Evolutionary conservation across 345 rosid genomes (phyloP).

Genomic region (Firmiana major): DNA sequence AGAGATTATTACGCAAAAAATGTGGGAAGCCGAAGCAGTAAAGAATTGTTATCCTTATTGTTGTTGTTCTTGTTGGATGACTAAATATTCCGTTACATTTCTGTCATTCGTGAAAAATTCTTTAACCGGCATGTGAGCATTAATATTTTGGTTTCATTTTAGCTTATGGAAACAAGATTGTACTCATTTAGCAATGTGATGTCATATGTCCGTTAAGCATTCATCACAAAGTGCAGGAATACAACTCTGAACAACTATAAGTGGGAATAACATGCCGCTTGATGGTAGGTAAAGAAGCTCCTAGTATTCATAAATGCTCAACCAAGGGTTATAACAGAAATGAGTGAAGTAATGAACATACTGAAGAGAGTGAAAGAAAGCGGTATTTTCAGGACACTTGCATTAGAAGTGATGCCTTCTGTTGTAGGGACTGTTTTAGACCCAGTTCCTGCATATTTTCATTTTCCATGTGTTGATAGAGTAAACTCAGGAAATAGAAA

Average conservation of each 20-base stretch:
- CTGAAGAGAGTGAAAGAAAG: slow-evolving; percentile 12
- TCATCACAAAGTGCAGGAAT: neutral
- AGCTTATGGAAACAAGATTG: neutral
- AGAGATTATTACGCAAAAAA: neutral
- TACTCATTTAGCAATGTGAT: neutral
- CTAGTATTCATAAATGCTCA: neutral
- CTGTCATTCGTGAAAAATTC: neutral
- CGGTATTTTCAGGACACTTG: slow-evolving; percentile 18
- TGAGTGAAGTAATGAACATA: slow-evolving; percentile 11
- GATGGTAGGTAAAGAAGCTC: neutral
- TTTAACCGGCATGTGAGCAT: neutral
- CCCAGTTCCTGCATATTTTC: slow-evolving; percentile 23
- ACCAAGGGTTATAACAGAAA: neutral
- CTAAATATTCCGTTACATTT: too few species aligned
- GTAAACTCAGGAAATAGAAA: neutral
- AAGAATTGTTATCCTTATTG: neutral
- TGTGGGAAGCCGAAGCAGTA: neutral
- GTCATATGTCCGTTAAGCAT: neutral
- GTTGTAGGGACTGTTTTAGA: slow-evolving; percentile 26
- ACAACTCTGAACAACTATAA: neutral
- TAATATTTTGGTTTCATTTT: neutral
- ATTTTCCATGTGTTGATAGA: neutral
- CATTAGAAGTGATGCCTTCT: slow-evolving; percentile 20
- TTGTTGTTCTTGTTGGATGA: neutral
- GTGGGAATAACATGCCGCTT: neutral